Base-by-base conservation (phyloP, 208 protist species). In the Leishmania gerbilli region DNA sequence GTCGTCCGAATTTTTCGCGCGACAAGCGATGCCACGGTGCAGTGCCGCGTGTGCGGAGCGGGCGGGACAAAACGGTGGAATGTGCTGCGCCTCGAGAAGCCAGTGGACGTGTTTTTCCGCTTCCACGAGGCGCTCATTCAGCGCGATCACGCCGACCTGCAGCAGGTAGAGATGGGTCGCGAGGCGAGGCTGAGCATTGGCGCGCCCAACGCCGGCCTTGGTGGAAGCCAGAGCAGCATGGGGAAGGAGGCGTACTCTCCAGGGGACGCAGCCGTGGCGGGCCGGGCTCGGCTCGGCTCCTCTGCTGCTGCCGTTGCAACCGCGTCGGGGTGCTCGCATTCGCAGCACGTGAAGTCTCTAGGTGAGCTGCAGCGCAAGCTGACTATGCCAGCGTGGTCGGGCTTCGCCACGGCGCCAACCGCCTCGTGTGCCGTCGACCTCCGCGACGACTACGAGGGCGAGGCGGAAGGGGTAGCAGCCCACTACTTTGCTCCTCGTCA, bases 61-160 rank as follows among this genome's bases (percentile, higher is more conserved):
- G 92, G 95, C 13, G 81, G 77, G 2, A 88, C 79, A 24, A 82
- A 82, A 27, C 69, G 86, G 56, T 95, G 89, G 80, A 84, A 77
- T 31, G 87, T 96, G 45, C 85, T 94, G 60, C 88, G 86, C 19
- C 80, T 96, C 34, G 95, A 98, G 82, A 95, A 95, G 79, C 82
- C 88, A 3, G 93, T 96, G 1, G 95, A 98, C 77, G 92, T 96
- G 21, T 98, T 96, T 78, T 98, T 98, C 72, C 89, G 90, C 65
- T 98, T 97, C 80, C 92, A 93, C 51, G 95, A 98, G 78, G 87
- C 92, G 47, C 83, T 98, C 53, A 80, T 95, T 67, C 74, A 93
- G 75, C 80, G 88, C 53, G 95, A 98, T 71, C 86, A 87, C 24
- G 81, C 88, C 37, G 91, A 92, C 67, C 74, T 95, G 51, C 80